Evolutionary conservation across 306 rosid genomes (phyloP), one percentile per base, ranked within the genome.

Genomic region (Clitoria ternatea): DNA sequence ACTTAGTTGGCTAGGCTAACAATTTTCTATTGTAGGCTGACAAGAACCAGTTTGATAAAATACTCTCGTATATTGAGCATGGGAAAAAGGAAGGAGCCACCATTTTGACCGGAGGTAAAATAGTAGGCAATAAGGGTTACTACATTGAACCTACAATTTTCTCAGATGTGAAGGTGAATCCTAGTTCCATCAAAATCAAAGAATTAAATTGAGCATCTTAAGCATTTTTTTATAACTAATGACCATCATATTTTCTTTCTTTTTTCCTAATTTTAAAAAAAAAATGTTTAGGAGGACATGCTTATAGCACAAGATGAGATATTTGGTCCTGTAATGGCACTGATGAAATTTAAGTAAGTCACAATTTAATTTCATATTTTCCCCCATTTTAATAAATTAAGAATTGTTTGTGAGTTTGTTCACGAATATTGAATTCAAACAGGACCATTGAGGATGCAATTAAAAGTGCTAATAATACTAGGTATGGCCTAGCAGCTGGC

Each of bases 1-100:
- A 11, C 7, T n/a, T 1, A 18, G 7, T 9, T 52, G 33, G 27
- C 22, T 37, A 22, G 11, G 3, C 6, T 59, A 26, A 57, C 42
- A 17, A 4, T 33, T 74, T 32, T 62, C 2, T 32, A 13, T 13
- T 77, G 24, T 73, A 90, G 96, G 87, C 84, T 18, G 85, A 89
- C 54, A 85, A 44, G 74, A 72, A 48, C 17, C 96, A 89, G 66
- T 75, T 85, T 3, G 83, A 92, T 2, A 89, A 82, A 72, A 85
- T 92, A 23, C 73, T 87, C 37, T 50, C 74, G 12, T 85, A 87
- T 75, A 89, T 92, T 35, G 97, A 89, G 42, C 86, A 85, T 30
- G 97, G 96, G 29, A 92, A 85, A 72, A 92, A 61, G 55, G 91
- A 85, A 79, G 97, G 97, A 62, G 97, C 96, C 2, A 92, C 91